Evolutionary conservation across 352 stramenopile genomes (phyloP), one percentile per base, ranked within the genome.

Genomic region (Phytophthora crassamura): DNA sequence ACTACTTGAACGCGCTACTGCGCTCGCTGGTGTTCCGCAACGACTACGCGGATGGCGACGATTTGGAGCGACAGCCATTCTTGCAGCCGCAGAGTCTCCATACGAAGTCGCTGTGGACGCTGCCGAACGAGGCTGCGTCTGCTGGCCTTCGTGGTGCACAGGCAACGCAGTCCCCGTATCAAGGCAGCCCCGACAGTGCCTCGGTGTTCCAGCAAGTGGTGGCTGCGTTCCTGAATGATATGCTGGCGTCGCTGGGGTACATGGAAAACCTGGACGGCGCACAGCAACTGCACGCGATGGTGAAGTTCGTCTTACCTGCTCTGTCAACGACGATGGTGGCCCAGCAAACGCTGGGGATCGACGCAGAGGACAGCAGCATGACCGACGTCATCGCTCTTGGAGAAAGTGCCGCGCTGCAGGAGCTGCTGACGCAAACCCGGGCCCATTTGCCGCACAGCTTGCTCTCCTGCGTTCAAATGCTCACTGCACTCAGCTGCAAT

Each of bases 231-330:
- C 40, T 91, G 33, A 75, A 88, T 16, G 77, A 90, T 10, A 74
- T 84, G 58, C 54, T 91, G 8, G 67, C 68, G 4, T 72, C 69
- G 16, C 49, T 91, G 39, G 77, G 80, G 4, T 91, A 85, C 45
- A 69, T 87, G 32, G 75, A 89, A 12, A 75, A 76, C 15, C 50
- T 87, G 1, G 71, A 82, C 12, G 61, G 68, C 11, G 45, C 59
- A 1, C 72, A 77, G 30, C 74, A 90, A 35, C 50, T 91, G 30
- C 72, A 89, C 39, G 80, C 77, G 3, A 91, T 91, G 81, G 77
- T 84, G 15, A 86, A 84, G 42, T 81, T 91, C 25, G 72, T 90
- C 9, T 49, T 77, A 3, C 80, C 83, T 35, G 73, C 81, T 48
- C 62, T 90, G 2, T 72, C 71, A 9, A 84, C 72, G n/a, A 33